These are phyloP conservation scores for Lodderomyces theae DNA, from an alignment of 1,139 yeast genomes.

Conservation along the genomic window DNA sequence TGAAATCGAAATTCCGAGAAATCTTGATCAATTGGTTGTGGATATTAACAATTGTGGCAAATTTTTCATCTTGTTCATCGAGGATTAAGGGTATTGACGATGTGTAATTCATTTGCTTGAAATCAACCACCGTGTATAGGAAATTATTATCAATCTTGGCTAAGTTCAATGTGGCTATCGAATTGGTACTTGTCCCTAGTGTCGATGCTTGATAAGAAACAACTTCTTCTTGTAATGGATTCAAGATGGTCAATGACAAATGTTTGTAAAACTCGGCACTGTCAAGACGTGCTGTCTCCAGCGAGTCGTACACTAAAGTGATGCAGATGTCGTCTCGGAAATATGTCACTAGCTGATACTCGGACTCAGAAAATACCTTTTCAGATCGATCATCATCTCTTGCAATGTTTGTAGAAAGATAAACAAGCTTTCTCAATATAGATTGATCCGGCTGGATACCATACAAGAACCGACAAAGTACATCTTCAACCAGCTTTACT, in stretches of 20 bases:
- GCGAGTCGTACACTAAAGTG: conserved; percentile 32
- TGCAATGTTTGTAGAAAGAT: conserved; percentile 25
- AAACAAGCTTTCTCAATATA: conserved; percentile 29
- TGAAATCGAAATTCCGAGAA: conserved; percentile 12
- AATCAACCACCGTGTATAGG: conserved; percentile 37
- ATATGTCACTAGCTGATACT: conserved; percentile 35
- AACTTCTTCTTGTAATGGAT: conserved; percentile 25
- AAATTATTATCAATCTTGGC: conserved; percentile 32
- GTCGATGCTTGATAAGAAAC: conserved; percentile 4
- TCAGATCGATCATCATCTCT: too few relatives aligned
- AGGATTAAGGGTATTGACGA: conserved; percentile 44
- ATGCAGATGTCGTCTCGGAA: conserved; percentile 23
- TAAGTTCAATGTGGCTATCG: conserved; percentile 27
- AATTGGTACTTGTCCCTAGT: conserved; percentile 26
- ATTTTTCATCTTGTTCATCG: conserved; percentile 2
- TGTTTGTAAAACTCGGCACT: conserved; percentile 22
- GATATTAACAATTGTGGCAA: conserved; percentile 14
- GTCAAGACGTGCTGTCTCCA: conserved; percentile 21
- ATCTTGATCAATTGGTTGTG: conserved; percentile 40
- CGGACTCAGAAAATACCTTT: too few relatives aligned
- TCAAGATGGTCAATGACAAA: conserved; percentile 18
- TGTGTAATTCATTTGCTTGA: conserved; percentile 24
- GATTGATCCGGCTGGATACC: conserved; percentile 21
- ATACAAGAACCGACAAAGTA: conserved; percentile 25
- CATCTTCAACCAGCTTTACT: conserved; percentile 19